Evolutionary conservation across 768 basidiomycete genomes (phyloP), one percentile per base, ranked within the genome.

Genomic region (Tylopilus balloui): DNA sequence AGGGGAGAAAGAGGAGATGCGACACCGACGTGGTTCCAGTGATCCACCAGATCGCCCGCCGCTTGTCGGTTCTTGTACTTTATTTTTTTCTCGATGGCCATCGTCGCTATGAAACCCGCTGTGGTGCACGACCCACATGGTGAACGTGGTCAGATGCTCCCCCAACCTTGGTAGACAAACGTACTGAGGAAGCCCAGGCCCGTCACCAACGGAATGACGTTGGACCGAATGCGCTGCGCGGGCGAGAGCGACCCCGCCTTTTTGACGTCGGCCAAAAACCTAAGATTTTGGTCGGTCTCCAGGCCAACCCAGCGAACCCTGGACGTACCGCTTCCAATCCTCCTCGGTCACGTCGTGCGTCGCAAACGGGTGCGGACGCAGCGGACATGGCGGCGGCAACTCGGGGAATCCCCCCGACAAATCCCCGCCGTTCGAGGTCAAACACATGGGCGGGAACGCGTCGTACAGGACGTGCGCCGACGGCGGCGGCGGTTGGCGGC

Each of bases 11-110:
- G n/a, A n/a, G n/a, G n/a, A n/a, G n/a, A n/a, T n/a, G n/a, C n/a
- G n/a, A 6, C 3, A 61, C 63, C 4, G 19, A 79, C 79, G 34
- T 76, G 69, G 49, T 80, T 80, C 79, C 79, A 80, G 45, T 65
- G 62, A 44, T 75, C 73, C 14, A 80, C 59, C 1, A 75, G 45
- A 17, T 76, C 66, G 10, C 67, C 69, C 12, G 73, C 75, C 2
- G 72, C 68, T 1, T 55, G 57, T 0, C 61, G 56, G 55, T 74
- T 78, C 67, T 61, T 69, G 38, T 32, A 63, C 62, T 54, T 70
- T 70, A 65, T 65, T 46, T 7, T 61, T 42, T 34, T 54, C 19
- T 57, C 56, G 15, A 61, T 56, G 13, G 19, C 49, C 6, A 7
- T 0, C n/a, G 62, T 58, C 44, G 48, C 29, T 1, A 62, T 11